phyloP scores from a whole-genome alignment of 139 green algal species.

The Zygnema cylindricum region DNA sequence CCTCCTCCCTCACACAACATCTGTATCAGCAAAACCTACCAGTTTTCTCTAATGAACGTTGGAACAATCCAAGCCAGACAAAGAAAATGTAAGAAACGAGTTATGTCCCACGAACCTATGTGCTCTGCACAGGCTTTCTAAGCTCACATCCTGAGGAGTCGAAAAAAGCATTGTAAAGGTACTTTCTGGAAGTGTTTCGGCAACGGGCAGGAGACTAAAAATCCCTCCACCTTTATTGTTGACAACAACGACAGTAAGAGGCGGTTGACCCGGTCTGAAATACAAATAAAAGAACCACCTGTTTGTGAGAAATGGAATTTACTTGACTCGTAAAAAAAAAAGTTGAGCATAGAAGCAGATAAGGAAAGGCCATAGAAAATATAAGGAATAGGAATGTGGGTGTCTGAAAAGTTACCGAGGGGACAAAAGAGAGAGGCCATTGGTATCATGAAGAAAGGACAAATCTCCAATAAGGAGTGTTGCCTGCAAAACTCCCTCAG shows the following conservation, averaged over 20 bases:
- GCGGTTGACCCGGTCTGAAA: conserved; percentile 72
- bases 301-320: no score
- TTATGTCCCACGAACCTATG: conserved; percentile 33
- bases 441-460: conserved; percentile 98
- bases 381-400: no score
- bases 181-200: conserved; percentile 70
- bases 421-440: conserved; percentile 89
- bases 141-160: conserved; percentile 76
- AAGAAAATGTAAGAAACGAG: background rate
- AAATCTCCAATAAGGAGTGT: conserved; percentile 95
- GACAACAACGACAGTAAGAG: conserved; percentile 91
- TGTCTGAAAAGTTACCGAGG: background rate
- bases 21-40: background rate
- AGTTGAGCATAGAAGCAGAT: no score
- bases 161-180: conserved; percentile 87
- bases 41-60: background rate
- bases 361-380: no score
- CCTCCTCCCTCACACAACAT: background rate
- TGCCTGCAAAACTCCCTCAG: conserved; percentile 34
- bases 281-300: no score
- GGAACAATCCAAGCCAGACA: no score
- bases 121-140: conserved; percentile 59
- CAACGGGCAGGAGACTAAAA: conserved; percentile 95
- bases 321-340: no score
- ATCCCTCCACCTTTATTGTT: conserved; percentile 97